These are phyloP conservation scores for Syzygium jambos DNA, from an alignment of 345 rosid species.

Conservation along the genomic window DNA sequence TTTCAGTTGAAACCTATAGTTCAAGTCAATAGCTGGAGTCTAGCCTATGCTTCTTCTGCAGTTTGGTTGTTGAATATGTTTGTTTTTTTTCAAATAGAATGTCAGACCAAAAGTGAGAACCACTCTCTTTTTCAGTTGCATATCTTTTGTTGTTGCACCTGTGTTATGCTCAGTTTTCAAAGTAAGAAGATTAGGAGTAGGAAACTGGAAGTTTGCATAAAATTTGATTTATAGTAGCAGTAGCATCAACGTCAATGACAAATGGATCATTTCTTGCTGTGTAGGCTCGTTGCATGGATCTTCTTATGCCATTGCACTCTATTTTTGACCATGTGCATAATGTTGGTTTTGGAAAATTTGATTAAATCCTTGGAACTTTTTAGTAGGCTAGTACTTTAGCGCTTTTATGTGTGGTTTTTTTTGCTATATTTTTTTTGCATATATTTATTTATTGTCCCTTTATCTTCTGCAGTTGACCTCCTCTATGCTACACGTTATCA, in stretches of 20 bases:
- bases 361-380: not conserved
- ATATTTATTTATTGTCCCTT: not conserved
- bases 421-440: not conserved
- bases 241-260: not conserved
- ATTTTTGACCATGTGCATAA: not conserved
- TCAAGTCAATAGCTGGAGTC: not conserved
- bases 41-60: not conserved
- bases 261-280: not conserved
- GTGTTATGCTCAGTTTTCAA: not conserved
- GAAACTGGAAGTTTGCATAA: not conserved
- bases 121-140: not conserved
- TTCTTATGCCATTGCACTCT: not conserved
- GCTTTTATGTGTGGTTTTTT: not conserved
- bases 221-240: not conserved
- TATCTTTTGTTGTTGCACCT: not conserved
- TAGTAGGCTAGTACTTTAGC: not conserved
- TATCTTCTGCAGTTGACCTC: constrained; percentile 57
- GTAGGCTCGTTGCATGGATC: not conserved
- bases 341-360: not conserved
- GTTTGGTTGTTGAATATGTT: not conserved
- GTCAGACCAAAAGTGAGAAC: not conserved
- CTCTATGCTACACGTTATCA: constrained; percentile 72
- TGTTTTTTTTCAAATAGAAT: not conserved
- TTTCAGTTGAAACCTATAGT: not conserved
- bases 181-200: not conserved